Percentiles rank a stretch among this genome's conserved stretches.
phyloP scores from a whole-genome alignment of 2,329 filamentous ascomycete genomes.

The Pestalotiopsis fici region DNA sequence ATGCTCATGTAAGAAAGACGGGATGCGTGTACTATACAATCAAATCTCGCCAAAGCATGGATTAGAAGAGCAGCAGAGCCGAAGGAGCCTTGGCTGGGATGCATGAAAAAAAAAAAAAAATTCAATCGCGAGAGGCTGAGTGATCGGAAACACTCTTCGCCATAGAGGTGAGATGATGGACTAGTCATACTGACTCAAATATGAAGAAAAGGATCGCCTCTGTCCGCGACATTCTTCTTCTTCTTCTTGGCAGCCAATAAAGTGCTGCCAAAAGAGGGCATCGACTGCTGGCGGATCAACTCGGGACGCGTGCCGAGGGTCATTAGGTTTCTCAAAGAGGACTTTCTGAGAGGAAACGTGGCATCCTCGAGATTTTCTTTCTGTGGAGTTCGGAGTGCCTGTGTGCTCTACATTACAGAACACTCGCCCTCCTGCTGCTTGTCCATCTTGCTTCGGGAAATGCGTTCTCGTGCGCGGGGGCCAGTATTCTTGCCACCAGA shows the following conservation, averaged over 20 bases:
- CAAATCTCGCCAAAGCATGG: neutral
- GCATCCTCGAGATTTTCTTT: neutral
- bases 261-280: neutral
- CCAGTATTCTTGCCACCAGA: conserved; percentile 65
- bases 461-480: conserved; percentile 73
- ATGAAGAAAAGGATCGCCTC: neutral
- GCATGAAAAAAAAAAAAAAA: neutral
- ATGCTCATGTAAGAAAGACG: neutral
- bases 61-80: neutral
- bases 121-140: neutral
- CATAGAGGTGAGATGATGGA: neutral
- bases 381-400: conserved; percentile 11
- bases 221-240: neutral
- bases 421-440: conserved; percentile 90
- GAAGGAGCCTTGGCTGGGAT: neutral
- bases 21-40: conserved; percentile 5
- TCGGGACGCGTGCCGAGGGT: neutral
- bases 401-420: conserved; percentile 67
- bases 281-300: neutral
- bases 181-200: neutral
- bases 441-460: conserved; percentile 79
- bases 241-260: neutral
- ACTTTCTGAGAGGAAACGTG: conserved; percentile 2
- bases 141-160: too few relatives aligned
- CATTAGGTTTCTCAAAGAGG: neutral